Conservation (phyloP, 257 asterid species). For the Cordia subcordata region DNA sequence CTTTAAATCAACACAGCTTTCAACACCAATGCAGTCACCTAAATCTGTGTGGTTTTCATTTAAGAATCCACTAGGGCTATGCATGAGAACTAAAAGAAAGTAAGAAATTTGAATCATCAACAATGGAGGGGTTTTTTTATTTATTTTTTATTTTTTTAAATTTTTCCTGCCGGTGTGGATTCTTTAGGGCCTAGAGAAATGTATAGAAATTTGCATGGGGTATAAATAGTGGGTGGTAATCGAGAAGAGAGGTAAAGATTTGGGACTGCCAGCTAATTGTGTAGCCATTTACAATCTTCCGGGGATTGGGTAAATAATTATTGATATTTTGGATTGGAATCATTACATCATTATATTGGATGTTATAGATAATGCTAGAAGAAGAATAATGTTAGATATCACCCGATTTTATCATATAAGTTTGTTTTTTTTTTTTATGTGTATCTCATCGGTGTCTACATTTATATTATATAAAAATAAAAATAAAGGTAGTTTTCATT, state of each 20-base stretch:
- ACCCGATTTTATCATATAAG: too few relatives aligned
- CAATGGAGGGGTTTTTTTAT: too few relatives aligned
- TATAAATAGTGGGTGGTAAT: constrained; percentile 1
- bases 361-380: too few relatives aligned
- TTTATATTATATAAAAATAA: too few relatives aligned
- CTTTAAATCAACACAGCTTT: constrained; percentile 40
- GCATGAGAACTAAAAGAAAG: constrained; percentile 23
- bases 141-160: too few relatives aligned
- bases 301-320: constrained; percentile 14
- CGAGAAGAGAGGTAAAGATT: constrained; percentile 23
- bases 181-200: too few relatives aligned
- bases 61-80: neutral
- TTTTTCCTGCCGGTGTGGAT: too few relatives aligned
- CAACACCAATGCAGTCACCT: constrained; percentile 49
- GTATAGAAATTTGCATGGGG: constrained; percentile 8
- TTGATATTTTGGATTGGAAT: neutral
- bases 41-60: constrained; percentile 14
- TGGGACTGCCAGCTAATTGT: constrained; percentile 47
- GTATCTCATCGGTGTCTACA: too few relatives aligned
- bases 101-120: neutral
- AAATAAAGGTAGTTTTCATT: too few relatives aligned
- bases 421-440: too few relatives aligned
- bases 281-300: constrained; percentile 17
- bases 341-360: too few relatives aligned
- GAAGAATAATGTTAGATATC: too few relatives aligned